phyloP scores from a whole-genome alignment of 1,284 basidiomycete species.

The Ceratobasidium sp. region DNA sequence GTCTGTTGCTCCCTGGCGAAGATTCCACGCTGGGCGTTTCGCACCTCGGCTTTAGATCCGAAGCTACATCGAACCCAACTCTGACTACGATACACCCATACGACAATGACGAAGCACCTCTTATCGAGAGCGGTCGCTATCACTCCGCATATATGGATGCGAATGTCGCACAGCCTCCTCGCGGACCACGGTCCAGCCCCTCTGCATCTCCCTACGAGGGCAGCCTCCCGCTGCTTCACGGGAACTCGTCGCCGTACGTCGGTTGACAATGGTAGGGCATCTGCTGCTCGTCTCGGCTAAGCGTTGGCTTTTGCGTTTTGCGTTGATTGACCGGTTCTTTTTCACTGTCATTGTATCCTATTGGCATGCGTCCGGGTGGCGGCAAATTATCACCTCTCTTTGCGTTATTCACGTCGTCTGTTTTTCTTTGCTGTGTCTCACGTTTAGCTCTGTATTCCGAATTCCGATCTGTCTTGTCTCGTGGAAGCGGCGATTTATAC shows the following conservation, averaged over 20 bases:
- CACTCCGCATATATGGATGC: constrained; percentile 30
- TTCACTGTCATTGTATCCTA: constrained; percentile 13
- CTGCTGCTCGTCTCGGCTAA: constrained; percentile 1
- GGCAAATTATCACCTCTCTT: background rate
- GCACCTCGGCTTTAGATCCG: constrained; percentile 23
- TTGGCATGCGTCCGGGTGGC: background rate
- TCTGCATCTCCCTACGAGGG: constrained; percentile 7
- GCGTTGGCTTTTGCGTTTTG: background rate
- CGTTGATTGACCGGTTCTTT: background rate
- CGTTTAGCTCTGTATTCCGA: constrained; percentile 8
- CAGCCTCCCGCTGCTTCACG: background rate
- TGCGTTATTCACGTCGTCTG: constrained; percentile 8
- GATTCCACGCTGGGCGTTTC: constrained; percentile 5
- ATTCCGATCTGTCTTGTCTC: constrained; percentile 2
- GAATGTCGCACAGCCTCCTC: background rate
- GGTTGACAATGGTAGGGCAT: constrained; percentile 2
- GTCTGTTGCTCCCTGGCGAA: constrained; percentile 1
- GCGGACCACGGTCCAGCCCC: background rate
- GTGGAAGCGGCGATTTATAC: constrained; percentile 38
- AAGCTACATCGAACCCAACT: background rate
- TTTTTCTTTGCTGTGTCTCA: background rate
- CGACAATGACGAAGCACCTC: background rate
- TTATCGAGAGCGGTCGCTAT: constrained; percentile 4
- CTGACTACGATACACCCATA: constrained; percentile 1
- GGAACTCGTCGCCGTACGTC: constrained; percentile 14